A percentile compares a stretch with the other conserved stretches of the same genome.
Conservation (phyloP, 23 red algal genomes). For the Cyanidioschyzon merolae region DNA sequence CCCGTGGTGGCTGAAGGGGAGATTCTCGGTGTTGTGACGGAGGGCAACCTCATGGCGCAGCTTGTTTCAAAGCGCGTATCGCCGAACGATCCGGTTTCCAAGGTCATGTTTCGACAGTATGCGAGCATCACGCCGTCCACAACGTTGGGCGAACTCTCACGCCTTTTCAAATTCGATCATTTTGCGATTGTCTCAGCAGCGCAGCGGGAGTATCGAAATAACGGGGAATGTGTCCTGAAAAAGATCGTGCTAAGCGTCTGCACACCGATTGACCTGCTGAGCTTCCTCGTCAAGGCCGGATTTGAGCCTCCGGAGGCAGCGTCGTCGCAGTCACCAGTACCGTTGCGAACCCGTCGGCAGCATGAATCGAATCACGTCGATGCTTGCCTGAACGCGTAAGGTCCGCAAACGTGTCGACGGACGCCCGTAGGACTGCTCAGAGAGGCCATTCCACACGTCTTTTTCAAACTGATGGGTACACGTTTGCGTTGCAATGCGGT, state of each 20-base stretch:
- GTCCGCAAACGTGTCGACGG: too few relatives aligned
- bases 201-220: constrained; percentile 18
- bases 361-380: too few relatives aligned
- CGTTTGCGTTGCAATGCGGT: too few relatives aligned
- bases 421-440: too few relatives aligned
- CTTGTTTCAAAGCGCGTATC: constrained; percentile 18
- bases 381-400: too few relatives aligned
- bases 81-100: constrained; percentile 16
- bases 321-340: too few relatives aligned
- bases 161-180: constrained; percentile 31
- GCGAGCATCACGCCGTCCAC: constrained; percentile 21
- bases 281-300: constrained; percentile 23
- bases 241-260: constrained; percentile 22
- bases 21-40: constrained; percentile 27
- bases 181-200: constrained; percentile 19
- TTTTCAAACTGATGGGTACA: too few relatives aligned
- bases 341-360: too few relatives aligned
- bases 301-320: not conserved
- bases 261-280: constrained; percentile 32
- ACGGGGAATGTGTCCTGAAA: constrained; percentile 11
- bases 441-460: too few relatives aligned
- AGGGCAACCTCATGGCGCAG: constrained; percentile 31
- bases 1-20: constrained; percentile 29
- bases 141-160: constrained; percentile 24
- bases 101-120: constrained; percentile 28